Base-by-base conservation (phyloP, 2,329 filamentous ascomycete species). In the Tolypocladium amazonense region DNA sequence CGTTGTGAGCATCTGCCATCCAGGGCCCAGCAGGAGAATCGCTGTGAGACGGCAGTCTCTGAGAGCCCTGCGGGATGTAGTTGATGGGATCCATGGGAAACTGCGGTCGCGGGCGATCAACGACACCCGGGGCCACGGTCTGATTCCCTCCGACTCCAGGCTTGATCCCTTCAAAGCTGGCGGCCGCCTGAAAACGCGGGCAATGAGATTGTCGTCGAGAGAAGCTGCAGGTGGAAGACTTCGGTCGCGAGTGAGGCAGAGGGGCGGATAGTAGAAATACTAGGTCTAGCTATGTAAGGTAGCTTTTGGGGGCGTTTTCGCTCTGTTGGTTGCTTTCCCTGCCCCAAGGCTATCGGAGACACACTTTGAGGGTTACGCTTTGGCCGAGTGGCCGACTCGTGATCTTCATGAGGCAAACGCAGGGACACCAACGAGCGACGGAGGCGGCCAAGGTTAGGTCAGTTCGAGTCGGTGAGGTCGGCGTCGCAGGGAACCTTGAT, bases 71-170 rank as follows among this genome's bases (percentile, higher is more conserved):
- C 67, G 70, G 66, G 56, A 67, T 57, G 57, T 69, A 72, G 57
- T 73, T 69, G 69, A 73, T 71, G 41, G 66, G 66, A 56, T 73
- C 71, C 66, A 73, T 66, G 54, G 58, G 39, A 43, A 57, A 39
- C 8, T 27, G 23, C 33, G 35, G 35, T 53, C 56, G 56, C 60
- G 35, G 37, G 25, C n/a, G 50, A n/a, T 33, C 47, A 27, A n/a
- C 50, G 27, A 53, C 50, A 30, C 50, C 50, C 18, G n/a, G 50
- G 27, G 18, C 50, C 50, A n/a, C 50, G 11, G 18, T 27, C n/a
- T 53, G 27, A 12, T 35, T 33, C 30, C 50, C n/a, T 35, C 27
- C 18, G n/a, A 18, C 18, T 35, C 27, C 50, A 35, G 50, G 9
- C 18, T n/a, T 14, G 8, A 11, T 5, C 7, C 27, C 9, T 25